Evolutionary conservation across 2,329 filamentous ascomycete genomes (phyloP), one percentile per base, ranked within the genome.

Genomic region (Colletotrichum graminicola): DNA sequence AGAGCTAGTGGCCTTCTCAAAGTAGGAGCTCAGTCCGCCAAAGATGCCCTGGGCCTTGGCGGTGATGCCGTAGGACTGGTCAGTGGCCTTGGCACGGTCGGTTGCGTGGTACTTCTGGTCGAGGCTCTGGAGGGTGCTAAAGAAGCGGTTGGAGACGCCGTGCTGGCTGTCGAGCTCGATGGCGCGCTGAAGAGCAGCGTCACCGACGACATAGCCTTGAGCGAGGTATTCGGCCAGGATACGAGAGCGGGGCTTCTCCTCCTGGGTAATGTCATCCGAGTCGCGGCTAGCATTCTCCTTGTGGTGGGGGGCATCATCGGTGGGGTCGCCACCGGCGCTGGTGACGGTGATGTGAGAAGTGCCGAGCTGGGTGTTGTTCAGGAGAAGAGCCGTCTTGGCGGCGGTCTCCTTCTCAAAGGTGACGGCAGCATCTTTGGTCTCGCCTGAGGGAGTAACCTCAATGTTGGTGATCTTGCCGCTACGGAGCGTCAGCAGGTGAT

Each of bases 141-240:
- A 90, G 88, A 99, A 99, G 76, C 91, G 91, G 78, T 81, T 86
- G 70, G 92, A 93, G 78, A 98, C 91, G 75, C 94, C 94, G 83
- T 98, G 95, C 84, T 95, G 92, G 80, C 93, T 86, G 85, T 99
- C 96, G 62, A 98, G 90, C 39, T 93, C 90, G 78, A 99, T 93
- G 74, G 94, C 95, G 74, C 89, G 89, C 84, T 96, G 89, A 76
- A 97, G 91, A 62, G 93, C 93, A 36, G 82, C 86, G 68, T 91
- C 89, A 39, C 89, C 94, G 75, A 98, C 87, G 49, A 91, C 89
- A 84, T 99, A 99, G 76, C 96, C 96, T 78, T 98, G 94, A 14
- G 96, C 95, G 43, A 99, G 92, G 83, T 98, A 98, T 85, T 99
- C 96, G 75, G 96, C 96, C 62, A 98, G 83, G 81, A 99, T 97